Evolutionary conservation across 2,329 filamentous ascomycete species (phyloP).

Genomic region (Falciphora oryzae): DNA sequence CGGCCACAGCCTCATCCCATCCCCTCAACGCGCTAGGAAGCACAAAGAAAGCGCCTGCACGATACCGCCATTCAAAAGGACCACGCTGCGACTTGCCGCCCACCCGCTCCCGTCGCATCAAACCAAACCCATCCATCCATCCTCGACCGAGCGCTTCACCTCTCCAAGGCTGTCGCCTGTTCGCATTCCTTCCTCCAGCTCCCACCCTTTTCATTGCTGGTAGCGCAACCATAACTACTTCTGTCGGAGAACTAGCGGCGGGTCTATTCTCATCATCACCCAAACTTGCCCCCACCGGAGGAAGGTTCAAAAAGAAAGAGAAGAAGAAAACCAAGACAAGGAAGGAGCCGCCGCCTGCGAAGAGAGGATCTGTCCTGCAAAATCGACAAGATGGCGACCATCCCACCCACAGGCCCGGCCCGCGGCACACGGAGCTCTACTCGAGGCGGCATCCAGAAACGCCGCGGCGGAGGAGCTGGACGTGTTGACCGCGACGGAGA

Average conservation of each 20-base stretch:
- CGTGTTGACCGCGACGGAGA: slow-evolving; percentile 52
- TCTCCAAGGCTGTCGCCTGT: not conserved
- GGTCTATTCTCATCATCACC: not conserved
- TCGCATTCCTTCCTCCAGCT: not conserved
- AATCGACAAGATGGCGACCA: slow-evolving; percentile 13
- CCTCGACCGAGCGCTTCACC: not conserved
- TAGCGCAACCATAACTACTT: not conserved
- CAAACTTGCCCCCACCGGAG: too few species aligned
- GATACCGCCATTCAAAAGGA: not conserved
- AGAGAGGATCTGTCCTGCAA: not conserved
- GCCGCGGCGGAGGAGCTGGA: slow-evolving; percentile 28
- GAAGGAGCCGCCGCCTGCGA: not conserved
- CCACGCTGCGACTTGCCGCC: too few species aligned
- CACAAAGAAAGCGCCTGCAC: not conserved
- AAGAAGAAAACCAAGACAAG: not conserved
- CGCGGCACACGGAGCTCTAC: slow-evolving; percentile 17
- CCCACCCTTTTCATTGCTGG: not conserved
- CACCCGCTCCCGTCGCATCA: not conserved
- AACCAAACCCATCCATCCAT: not conserved
- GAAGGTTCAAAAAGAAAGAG: not conserved
- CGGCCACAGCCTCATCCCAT: not conserved
- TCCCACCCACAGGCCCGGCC: slow-evolving; percentile 23
- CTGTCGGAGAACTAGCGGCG: not conserved
- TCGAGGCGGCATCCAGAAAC: slow-evolving; percentile 45
- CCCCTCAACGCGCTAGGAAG: not conserved